Evolutionary conservation across 768 basidiomycete species (phyloP).

Genomic region (Hortiboletus campestris): DNA sequence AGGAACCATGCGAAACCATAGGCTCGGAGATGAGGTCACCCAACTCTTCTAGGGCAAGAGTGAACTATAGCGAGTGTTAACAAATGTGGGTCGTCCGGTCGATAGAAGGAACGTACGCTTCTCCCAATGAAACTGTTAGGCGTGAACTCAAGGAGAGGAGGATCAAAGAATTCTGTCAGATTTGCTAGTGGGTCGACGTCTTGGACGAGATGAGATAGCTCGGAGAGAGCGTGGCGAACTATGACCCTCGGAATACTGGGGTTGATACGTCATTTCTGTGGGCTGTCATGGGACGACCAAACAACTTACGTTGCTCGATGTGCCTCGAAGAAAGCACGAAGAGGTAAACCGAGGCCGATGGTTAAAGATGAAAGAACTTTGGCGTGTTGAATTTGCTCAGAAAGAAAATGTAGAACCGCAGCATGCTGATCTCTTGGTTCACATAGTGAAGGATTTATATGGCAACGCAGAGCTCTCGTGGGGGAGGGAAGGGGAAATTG

Average conservation of each 20-base stretch:
- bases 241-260: slow-evolving; percentile 13
- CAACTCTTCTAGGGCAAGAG: slow-evolving; percentile 32
- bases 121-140: slow-evolving; percentile 28
- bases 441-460: background rate
- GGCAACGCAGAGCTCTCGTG: slow-evolving; percentile 3
- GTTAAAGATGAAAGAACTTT: slow-evolving; percentile 25
- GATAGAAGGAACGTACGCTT: slow-evolving; percentile 20
- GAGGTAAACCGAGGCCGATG: slow-evolving; percentile 16
- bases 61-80: slow-evolving; percentile 18
- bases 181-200: slow-evolving; percentile 17
- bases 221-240: background rate
- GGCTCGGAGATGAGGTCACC: slow-evolving; percentile 14
- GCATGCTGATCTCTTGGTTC: slow-evolving; percentile 16
- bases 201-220: background rate
- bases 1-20: background rate
- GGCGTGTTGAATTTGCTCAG: slow-evolving; percentile 29
- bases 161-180: slow-evolving; percentile 18
- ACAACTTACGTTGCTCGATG: slow-evolving; percentile 20
- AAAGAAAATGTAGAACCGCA: slow-evolving; percentile 25
- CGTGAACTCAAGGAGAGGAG: slow-evolving; percentile 25
- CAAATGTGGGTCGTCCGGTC: background rate
- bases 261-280: background rate
- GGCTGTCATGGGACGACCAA: background rate
- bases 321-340: slow-evolving; percentile 22
- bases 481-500: slow-evolving; percentile 11